These are phyloP conservation scores for Lanmaoa pseudosensibilis DNA, from an alignment of 768 basidiomycete species.

Conservation along the genomic window DNA sequence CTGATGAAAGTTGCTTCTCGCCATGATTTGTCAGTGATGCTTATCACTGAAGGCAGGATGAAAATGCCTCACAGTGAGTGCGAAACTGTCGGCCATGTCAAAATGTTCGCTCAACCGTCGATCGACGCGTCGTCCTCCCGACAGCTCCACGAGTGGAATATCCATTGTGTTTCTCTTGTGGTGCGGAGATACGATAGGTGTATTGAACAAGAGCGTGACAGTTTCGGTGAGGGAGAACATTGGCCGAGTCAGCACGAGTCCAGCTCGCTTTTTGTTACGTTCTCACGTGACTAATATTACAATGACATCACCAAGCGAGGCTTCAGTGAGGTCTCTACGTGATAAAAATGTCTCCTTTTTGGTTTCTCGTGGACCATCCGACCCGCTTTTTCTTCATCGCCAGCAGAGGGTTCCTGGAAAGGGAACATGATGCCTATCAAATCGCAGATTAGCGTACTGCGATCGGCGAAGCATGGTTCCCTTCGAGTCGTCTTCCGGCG, in stretches of 20 bases:
- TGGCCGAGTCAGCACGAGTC: background rate
- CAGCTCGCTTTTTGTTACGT: background rate
- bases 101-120: background rate
- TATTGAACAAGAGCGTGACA: slow-evolving; percentile 20
- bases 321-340: no score
- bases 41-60: background rate
- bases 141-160: slow-evolving; percentile 23
- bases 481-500: background rate
- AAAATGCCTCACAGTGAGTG: slow-evolving; percentile 16
- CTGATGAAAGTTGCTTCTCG: slow-evolving; percentile 6
- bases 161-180: background rate
- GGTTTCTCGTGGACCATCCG: no score
- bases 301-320: slow-evolving; percentile 7
- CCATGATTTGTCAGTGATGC: background rate
- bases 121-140: background rate
- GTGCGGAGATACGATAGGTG: slow-evolving; percentile 20
- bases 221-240: slow-evolving; percentile 18
- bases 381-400: background rate
- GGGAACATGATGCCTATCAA: background rate
- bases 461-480: background rate
- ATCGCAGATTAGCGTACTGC: background rate
- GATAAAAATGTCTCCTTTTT: no score
- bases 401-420: no score
- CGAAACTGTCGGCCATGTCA: slow-evolving; percentile 4
- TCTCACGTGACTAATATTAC: slow-evolving; percentile 14